Evolutionary conservation across 2,329 filamentous ascomycete genomes (phyloP).

Genomic region (Pestalotiopsis fici): DNA sequence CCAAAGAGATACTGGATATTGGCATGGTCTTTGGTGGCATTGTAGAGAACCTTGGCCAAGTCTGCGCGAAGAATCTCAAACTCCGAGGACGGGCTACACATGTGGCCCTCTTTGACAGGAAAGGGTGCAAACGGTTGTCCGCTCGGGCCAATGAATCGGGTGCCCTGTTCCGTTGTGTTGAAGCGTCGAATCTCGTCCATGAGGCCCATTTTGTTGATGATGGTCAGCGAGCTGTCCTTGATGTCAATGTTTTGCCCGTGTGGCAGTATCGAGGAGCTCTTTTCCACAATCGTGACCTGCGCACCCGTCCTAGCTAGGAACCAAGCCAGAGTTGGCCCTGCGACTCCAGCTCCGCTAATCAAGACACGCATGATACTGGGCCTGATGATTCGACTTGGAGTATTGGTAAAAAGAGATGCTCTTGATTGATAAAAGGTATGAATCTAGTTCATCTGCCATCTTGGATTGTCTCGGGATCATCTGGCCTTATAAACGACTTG

Average conservation of each 20-base stretch:
- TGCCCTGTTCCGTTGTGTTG: conserved; percentile 4
- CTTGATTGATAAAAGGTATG: neutral
- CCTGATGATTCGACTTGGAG: neutral
- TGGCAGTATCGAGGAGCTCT: neutral
- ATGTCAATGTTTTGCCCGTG: conserved; percentile 3
- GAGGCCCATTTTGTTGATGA: conserved; percentile 8
- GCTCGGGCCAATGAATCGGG: neutral
- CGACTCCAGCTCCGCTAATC: conserved; percentile 6
- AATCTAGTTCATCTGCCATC: neutral
- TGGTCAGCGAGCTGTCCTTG: neutral
- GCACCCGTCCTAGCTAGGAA: conserved; percentile 2
- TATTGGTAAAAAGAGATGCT: neutral
- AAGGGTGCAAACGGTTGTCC: neutral
- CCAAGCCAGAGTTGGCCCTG: conserved; percentile 5
- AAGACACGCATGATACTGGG: neutral
- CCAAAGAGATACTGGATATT: conserved; percentile 30
- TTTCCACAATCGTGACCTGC: neutral
- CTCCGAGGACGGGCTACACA: conserved; percentile 44
- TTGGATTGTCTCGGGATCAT: neutral
- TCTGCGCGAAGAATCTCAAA: conserved; percentile 59
- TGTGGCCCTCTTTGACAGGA: neutral
- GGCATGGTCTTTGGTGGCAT: conserved; percentile 22
- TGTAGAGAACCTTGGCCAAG: conserved; percentile 44
- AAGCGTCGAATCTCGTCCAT: neutral
- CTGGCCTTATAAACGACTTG: no score